phyloP scores from a whole-genome alignment of 805 yeast genomes.

The Candida sphagnicola region DNA sequence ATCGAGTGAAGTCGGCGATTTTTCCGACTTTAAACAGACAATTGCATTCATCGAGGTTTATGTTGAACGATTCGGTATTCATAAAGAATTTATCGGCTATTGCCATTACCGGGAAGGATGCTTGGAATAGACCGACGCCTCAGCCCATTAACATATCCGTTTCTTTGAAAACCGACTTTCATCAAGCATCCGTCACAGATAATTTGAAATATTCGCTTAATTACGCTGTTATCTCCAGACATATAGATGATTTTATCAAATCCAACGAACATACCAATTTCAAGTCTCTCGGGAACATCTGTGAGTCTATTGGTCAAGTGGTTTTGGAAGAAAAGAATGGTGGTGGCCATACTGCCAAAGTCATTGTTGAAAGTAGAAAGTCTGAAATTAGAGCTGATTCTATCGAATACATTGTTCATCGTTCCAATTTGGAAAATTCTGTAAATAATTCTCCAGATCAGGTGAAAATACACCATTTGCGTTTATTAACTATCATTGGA shows the following conservation, averaged over 20 bases:
- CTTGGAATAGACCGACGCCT: conserved; percentile 63
- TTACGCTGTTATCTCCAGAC: conserved; percentile 78
- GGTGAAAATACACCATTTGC: conserved; percentile 46
- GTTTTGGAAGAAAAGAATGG: conserved; percentile 41
- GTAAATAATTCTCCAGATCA: conserved; percentile 14
- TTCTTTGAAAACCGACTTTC: conserved; percentile 61
- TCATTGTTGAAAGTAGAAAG: conserved; percentile 43
- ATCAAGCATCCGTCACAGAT: conserved; percentile 73
- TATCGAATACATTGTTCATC: conserved; percentile 37
- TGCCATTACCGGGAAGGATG: conserved; percentile 69
- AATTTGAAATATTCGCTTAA: conserved; percentile 80
- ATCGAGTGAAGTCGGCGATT: conserved; percentile 10
- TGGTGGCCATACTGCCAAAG: conserved; percentile 43
- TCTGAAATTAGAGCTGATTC: conserved; percentile 57
- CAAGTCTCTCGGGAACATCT: conserved; percentile 43
- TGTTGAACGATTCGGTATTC: conserved; percentile 35
- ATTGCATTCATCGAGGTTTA: conserved; percentile 11
- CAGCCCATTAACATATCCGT: conserved; percentile 66
- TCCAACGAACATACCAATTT: conserved; percentile 36
- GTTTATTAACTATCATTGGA: conserved; percentile 78
- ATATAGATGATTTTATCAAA: conserved; percentile 52
- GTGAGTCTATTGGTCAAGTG: conserved; percentile 42
- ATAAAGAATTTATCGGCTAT: conserved; percentile 57
- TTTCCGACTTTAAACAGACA: conserved; percentile 11
- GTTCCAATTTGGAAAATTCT: conserved; percentile 16